Evolutionary conservation across 2,329 filamentous ascomycete genomes (phyloP).

Genomic region (Graphilbum sp.): DNA sequence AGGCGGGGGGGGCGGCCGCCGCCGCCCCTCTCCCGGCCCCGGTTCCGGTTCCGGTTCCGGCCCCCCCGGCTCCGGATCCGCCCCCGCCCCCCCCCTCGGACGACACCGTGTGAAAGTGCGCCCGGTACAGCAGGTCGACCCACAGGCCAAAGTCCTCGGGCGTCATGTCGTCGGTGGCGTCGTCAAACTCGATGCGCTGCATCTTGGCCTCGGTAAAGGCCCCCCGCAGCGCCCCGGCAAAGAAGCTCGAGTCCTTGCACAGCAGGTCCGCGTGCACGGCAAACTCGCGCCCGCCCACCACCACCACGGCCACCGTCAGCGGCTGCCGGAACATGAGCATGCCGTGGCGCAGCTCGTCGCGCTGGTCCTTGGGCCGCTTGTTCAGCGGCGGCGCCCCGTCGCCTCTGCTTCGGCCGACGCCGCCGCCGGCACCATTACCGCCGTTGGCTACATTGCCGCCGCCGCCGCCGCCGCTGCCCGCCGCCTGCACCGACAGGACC

Average conservation of each 20-base stretch:
- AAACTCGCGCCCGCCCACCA: slow-evolving; percentile 7
- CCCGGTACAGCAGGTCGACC: slow-evolving; percentile 10
- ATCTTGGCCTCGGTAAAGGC: slow-evolving; percentile 8
- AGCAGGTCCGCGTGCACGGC: slow-evolving; percentile 9
- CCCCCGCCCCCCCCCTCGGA: neutral
- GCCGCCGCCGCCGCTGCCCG: neutral
- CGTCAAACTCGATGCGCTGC: slow-evolving; percentile 5
- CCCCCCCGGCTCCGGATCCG: neutral
- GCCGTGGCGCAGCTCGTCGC: neutral
- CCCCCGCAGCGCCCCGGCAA: slow-evolving; percentile 9
- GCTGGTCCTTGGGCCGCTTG: neutral
- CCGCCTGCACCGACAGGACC: neutral
- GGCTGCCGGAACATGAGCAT: slow-evolving; percentile 4
- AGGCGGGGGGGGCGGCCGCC: neutral
- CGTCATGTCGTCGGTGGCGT: slow-evolving; percentile 9
- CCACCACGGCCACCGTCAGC: slow-evolving; percentile 7
- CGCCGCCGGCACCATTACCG: neutral
- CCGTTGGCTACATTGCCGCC: neutral
- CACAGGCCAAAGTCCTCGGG: slow-evolving; percentile 10
- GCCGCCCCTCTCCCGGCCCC: neutral
- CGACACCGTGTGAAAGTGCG: slow-evolving; percentile 5
- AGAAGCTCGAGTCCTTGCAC: slow-evolving; percentile 9
- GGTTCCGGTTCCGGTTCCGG: neutral
- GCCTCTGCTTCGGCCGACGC: too few relatives aligned
- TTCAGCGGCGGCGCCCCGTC: neutral